Evolutionary conservation across 1,284 basidiomycete genomes (phyloP).

Genomic region (Austroboletus novae-zelandiae): DNA sequence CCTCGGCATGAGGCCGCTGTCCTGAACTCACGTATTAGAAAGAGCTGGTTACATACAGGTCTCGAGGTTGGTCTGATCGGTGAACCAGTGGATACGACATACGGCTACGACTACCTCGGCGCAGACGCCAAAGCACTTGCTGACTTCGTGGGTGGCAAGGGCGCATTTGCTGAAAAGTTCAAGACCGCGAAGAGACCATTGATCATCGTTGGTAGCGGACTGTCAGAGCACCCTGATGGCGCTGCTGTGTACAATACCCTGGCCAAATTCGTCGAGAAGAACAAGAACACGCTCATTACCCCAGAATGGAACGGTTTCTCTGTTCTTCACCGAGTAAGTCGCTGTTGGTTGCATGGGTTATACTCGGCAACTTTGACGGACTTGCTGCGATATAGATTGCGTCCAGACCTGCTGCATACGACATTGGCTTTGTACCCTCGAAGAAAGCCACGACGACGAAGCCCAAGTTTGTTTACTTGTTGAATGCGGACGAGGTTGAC

Average conservation of each 20-base stretch:
- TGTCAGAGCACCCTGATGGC: slow-evolving; percentile 87
- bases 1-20: slow-evolving; percentile 98
- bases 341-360: background rate
- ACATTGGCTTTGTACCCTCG: slow-evolving; percentile 89
- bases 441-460: slow-evolving; percentile 71
- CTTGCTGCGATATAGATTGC: slow-evolving; percentile 50
- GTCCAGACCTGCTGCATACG: slow-evolving; percentile 94
- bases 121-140: slow-evolving; percentile 76
- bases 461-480: slow-evolving; percentile 96
- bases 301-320: slow-evolving; percentile 97
- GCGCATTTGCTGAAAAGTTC: slow-evolving; percentile 84
- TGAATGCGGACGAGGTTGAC: slow-evolving; percentile 94
- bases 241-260: slow-evolving; percentile 78
- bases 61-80: slow-evolving; percentile 91
- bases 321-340: slow-evolving; percentile 80
- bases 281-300: slow-evolving; percentile 76
- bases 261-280: slow-evolving; percentile 77
- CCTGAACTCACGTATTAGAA: slow-evolving; percentile 95
- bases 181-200: slow-evolving; percentile 90
- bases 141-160: slow-evolving; percentile 78
- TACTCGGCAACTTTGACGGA: too few species aligned
- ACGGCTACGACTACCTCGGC: slow-evolving; percentile 92
- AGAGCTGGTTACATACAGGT: slow-evolving; percentile 86
- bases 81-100: slow-evolving; percentile 88
- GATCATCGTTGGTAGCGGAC: slow-evolving; percentile 89